Base-by-base conservation (phyloP, 2,329 filamentous ascomycete species). In the Sporothrix pseudoabietina region DNA sequence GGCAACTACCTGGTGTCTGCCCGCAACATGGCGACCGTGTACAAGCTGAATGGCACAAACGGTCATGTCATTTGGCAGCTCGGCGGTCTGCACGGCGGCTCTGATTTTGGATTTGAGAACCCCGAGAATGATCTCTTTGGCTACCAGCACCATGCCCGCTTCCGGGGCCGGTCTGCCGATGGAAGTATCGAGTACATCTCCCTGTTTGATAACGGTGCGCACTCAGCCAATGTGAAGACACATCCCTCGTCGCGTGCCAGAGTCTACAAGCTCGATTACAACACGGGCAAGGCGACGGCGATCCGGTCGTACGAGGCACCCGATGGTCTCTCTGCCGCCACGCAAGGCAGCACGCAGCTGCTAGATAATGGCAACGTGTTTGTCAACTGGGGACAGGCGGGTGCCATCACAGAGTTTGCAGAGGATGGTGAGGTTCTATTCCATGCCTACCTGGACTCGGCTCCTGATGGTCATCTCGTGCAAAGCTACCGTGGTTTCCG, bases 1-100 rank as follows among this genome's bases (percentile, higher is more conserved):
- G 86, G 86, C 4, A 85, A 88, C 76, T 89, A 86, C 72, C 78
- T 89, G 10, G 81, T 89, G 22, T 88, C 86, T 0, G 81, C 84
- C 0, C 84, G 86, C 1, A 82, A 87, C 76, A 81, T 83, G 68
- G 83, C 52, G 0, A 47, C 32, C 35, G 52, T 70, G 32, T 70
- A 59, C 52, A 59, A 70, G 35, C 12, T 70, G 1, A 70, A 59
- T 22, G 52, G 52, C 7, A 70, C 52, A 6, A 16, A 47, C 52
- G 68, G 68, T 6, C 79, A 80, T 35, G 80, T 87, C 22, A 78
- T 87, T 41, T 89, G 87, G 87, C 83, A 83, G 44, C 80, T 89
- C 9, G 85, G 86, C 19, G 66, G 66, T 10, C 49, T 69, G 30
- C 66, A 41, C n/a, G 66, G 66, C 19, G 87, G 87, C 26, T 80